Conservation (phyloP, 1,284 basidiomycete species). For the Papiliotrema terrestris region DNA sequence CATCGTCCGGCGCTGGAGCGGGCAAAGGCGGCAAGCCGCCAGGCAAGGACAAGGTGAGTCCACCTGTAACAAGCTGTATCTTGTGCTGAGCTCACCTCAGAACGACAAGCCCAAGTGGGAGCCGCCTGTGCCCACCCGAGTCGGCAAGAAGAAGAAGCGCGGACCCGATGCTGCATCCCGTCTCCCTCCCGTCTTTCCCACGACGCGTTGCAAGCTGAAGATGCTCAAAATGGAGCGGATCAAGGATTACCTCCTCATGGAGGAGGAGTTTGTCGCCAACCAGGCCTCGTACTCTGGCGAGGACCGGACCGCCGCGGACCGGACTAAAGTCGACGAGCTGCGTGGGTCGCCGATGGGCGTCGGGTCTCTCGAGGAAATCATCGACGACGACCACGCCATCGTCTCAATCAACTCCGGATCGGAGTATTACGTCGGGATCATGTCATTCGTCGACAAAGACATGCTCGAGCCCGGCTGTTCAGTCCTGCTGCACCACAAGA, state of each 20-base stretch:
- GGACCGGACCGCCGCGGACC: slow-evolving; percentile 94
- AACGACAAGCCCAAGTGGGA: slow-evolving; percentile 78
- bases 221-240: slow-evolving; percentile 95
- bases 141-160: slow-evolving; percentile 92
- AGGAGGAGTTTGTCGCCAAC: slow-evolving; percentile 96
- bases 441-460: slow-evolving; percentile 99
- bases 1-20: slow-evolving; percentile 60
- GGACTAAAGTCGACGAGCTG: slow-evolving; percentile 89
- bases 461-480: slow-evolving; percentile 93
- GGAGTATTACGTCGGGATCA: slow-evolving; percentile 97
- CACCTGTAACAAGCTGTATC: background rate
- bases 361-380: slow-evolving; percentile 96
- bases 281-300: slow-evolving; percentile 83
- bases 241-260: slow-evolving; percentile 95
- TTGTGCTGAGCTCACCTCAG: background rate
- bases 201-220: slow-evolving; percentile 91
- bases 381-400: slow-evolving; percentile 99
- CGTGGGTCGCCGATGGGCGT: slow-evolving; percentile 96
- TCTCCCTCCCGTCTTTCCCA: slow-evolving; percentile 89
- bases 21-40: slow-evolving; percentile 53
- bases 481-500: slow-evolving; percentile 95
- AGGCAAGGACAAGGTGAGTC: slow-evolving; percentile 57
- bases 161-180: slow-evolving; percentile 90
- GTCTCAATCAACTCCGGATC: slow-evolving; percentile 92
- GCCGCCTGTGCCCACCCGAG: slow-evolving; percentile 92